phyloP scores from a whole-genome alignment of 257 asterid genomes.

The Solanum lycopersicoides region DNA sequence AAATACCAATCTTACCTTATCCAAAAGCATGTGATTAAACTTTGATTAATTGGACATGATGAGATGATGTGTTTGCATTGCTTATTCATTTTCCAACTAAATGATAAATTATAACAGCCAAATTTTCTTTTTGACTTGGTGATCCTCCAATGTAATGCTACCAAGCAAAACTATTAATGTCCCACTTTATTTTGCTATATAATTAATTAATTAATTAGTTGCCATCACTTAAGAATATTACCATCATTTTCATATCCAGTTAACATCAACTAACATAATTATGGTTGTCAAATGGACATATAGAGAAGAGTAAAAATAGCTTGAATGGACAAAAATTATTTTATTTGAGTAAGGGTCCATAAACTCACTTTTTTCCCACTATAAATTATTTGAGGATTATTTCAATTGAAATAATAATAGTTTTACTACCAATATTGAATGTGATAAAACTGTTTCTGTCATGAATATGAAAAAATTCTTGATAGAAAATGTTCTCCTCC shows the following conservation, averaged over 20 bases:
- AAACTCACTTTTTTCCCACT: not conserved
- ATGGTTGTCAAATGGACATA: not conserved
- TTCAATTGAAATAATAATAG: not conserved
- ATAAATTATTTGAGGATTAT: not conserved
- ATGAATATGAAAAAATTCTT: no score
- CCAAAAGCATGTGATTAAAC: slow-evolving; percentile 8
- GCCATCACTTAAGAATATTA: not conserved
- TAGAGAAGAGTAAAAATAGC: not conserved
- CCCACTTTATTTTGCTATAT: not conserved
- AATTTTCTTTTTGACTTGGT: slow-evolving; percentile 1
- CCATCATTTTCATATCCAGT: not conserved
- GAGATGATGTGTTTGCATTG: not conserved
- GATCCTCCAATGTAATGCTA: slow-evolving; percentile 2
- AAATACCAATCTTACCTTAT: not conserved
- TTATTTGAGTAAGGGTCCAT: not conserved
- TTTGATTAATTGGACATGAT: not conserved
- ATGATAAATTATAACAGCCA: slow-evolving; percentile 5
- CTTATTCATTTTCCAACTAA: not conserved
- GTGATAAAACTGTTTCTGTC: not conserved
- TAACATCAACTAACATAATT: not conserved
- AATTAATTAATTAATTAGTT: not conserved
- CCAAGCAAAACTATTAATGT: not conserved
- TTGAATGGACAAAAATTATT: not conserved
- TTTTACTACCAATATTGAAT: not conserved
- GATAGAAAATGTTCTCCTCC: accelerated